Base-by-base conservation (phyloP, 129 eudicot genomes). In the Solidago caesia region DNA sequence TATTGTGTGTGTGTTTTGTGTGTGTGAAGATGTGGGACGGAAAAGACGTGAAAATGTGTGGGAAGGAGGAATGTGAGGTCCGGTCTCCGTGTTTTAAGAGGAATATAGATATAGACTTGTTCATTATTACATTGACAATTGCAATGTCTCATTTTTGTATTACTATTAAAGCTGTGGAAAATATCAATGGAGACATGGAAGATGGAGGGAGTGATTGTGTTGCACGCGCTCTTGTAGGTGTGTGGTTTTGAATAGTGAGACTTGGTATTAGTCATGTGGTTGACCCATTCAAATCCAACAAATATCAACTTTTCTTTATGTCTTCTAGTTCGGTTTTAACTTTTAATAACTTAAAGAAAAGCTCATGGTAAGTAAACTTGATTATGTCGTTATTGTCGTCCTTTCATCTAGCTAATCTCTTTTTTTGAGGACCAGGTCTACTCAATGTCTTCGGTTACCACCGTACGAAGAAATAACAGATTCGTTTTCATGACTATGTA, bases 21-120 rank as follows among this genome's bases (percentile, higher is more conserved):
- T 44, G 12, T 45, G 71, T 49, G 39, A 43, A 33, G 21, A 7
- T 72, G 25, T 44, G 69, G 53, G 63, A 80, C 85, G 87, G 41
- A 52, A 82, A 87, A 82, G 83, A 67, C 87, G 92, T 66, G 64
- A 56, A 79, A 79, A 79, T 65, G 83, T 78, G 81, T 78, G 81
- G 78, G 81, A 65, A 83, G 71, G 64, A 71, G 73, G 85, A 76
- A 80, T 73, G 79, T 57, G 68, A 77, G 53, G 47, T 68, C 73
- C 66, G 68, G 71, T 63, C 61, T 57, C 55, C 71, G 42, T 71
- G 78, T 70, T 79, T 83, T 43, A 51, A 68, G 84, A 79, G 80
- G 68, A 57, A 33, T 33, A 33, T 33, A 33, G 39, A 33, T 33
- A 33, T 33, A 4, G 76, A 82, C 51, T 77, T 15, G 39, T 33